These are phyloP conservation scores for Suillus placidus DNA, from an alignment of 768 basidiomycete genomes.

Conservation along the genomic window DNA sequence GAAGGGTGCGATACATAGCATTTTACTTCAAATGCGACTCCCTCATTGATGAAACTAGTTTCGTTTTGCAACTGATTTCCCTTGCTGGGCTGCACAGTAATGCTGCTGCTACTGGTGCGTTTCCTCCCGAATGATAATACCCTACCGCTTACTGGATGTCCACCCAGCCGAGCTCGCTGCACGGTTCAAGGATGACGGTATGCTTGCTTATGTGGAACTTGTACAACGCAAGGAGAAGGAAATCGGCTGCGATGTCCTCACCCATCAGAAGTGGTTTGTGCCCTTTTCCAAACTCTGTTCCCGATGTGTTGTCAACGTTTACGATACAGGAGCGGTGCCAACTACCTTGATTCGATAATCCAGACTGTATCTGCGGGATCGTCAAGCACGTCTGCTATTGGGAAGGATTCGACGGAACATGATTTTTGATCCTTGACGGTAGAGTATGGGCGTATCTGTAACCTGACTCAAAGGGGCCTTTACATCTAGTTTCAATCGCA, in stretches of 20 bases:
- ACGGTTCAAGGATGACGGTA: conserved; percentile 83
- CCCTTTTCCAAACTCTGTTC: background rate
- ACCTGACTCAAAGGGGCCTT: background rate
- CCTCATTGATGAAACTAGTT: conserved; percentile 46
- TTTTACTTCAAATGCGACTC: background rate
- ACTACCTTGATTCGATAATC: conserved; percentile 87
- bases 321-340: conserved; percentile 77
- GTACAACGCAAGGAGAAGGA: conserved; percentile 89
- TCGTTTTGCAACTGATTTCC: conserved; percentile 87
- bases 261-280: conserved; percentile 89
- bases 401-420: conserved; percentile 90
- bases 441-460: background rate
- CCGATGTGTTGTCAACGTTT: background rate
- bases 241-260: conserved; percentile 86
- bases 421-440: conserved; percentile 53
- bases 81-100: conserved; percentile 88
- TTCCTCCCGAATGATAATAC: background rate
- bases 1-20: conserved; percentile 61
- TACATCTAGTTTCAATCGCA: background rate
- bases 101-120: conserved; percentile 73
- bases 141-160: background rate
- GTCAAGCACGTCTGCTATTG: conserved; percentile 81
- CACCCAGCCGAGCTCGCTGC: conserved; percentile 74
- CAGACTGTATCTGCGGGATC: conserved; percentile 85
- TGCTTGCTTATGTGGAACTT: conserved; percentile 90